A percentile compares a stretch with the other conserved stretches of the same genome.
Evolutionary conservation across 305 asterid genomes (phyloP).

Genomic region (Solanum chacoense): DNA sequence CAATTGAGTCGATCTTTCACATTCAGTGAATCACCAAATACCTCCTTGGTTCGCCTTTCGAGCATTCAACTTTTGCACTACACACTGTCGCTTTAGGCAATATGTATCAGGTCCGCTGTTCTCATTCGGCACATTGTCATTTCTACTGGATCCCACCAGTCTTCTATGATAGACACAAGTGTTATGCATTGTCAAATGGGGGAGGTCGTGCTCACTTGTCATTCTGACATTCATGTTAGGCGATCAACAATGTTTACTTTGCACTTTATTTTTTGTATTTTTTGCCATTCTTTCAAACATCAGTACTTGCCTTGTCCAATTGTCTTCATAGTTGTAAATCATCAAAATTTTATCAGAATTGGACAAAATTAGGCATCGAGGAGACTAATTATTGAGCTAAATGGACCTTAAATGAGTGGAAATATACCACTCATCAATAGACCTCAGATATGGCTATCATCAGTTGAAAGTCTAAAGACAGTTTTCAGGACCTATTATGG

Average conservation of each 20-base stretch:
- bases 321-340: background rate
- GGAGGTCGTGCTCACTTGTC: background rate
- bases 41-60: too few species aligned
- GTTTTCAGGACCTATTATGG: background rate
- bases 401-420: background rate
- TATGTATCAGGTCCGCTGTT: background rate
- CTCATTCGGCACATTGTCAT: background rate
- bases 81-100: background rate
- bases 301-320: background rate
- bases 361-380: background rate
- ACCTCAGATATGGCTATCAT: background rate
- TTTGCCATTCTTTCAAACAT: background rate
- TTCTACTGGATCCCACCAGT: background rate
- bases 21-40: too few species aligned
- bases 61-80: background rate
- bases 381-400: background rate
- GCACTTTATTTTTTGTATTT: background rate
- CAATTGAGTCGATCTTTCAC: too few species aligned
- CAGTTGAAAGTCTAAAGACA: background rate
- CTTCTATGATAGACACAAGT: background rate
- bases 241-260: background rate
- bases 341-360: background rate
- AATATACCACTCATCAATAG: background rate
- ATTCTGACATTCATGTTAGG: background rate
- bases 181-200: background rate